A percentile compares a stretch with the other conserved stretches of the same genome.
Evolutionary conservation across 176 grass and related monocot species (phyloP).

Genomic region (Aegilops umbellulata): DNA sequence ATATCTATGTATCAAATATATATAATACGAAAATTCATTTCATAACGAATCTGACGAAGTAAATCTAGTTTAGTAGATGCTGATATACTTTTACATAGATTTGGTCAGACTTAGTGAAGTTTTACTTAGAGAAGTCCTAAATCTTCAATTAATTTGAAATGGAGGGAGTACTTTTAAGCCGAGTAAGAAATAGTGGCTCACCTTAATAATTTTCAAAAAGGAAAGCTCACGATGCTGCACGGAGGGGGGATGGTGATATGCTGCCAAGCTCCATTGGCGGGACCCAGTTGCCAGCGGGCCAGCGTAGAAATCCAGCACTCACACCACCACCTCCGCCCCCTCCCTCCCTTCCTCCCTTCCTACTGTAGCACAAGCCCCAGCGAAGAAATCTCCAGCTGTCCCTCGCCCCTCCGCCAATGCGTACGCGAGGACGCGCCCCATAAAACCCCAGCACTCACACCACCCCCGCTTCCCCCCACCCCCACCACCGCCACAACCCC

Average conservation of each 20-base stretch:
- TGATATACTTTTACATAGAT: no score
- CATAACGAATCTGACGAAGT: no score
- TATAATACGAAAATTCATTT: no score
- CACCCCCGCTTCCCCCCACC: neutral
- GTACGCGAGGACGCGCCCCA: neutral
- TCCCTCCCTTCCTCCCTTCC: neutral
- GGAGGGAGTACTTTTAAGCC: no score
- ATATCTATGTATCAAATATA: no score
- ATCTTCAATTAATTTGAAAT: no score
- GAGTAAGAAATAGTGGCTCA: neutral
- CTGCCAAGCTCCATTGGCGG: neutral
- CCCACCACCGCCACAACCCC: neutral
- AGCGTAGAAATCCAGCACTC: neutral
- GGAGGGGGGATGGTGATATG: neutral
- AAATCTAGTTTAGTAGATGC: no score
- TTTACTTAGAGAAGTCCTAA: no score
- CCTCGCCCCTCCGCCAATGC: constrained; percentile 4
- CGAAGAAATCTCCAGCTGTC: constrained; percentile 1
- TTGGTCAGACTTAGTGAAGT: no score
- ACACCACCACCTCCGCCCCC: no score
- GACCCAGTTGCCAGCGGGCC: constrained; percentile 6
- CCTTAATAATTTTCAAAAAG: neutral
- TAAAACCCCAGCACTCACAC: neutral
- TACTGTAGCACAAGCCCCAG: neutral
- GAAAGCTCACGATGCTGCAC: neutral